phyloP scores from a whole-genome alignment of 1,284 basidiomycete species.

The Amylostereum areolatum region DNA sequence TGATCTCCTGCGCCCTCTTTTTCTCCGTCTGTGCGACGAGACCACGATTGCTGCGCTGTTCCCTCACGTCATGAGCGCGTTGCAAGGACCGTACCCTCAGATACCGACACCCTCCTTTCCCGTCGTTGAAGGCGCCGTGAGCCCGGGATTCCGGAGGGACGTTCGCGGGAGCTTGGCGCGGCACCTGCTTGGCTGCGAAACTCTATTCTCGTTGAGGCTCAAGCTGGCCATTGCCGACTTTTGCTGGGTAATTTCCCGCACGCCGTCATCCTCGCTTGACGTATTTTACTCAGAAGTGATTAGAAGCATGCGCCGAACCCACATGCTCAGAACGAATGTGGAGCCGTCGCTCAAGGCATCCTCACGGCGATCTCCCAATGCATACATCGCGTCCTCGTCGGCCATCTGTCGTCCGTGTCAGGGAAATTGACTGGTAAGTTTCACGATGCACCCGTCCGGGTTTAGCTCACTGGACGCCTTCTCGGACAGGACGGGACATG shows the following conservation, averaged over 20 bases:
- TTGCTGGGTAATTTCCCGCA: slow-evolving; percentile 45
- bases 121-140: too few relatives aligned
- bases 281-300: background rate
- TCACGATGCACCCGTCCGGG: too few relatives aligned
- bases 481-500: slow-evolving; percentile 43
- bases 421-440: too few relatives aligned
- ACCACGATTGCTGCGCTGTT: slow-evolving; percentile 34
- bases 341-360: slow-evolving; percentile 41
- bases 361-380: slow-evolving; percentile 47
- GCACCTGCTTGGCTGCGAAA: slow-evolving; percentile 58
- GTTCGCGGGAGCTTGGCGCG: slow-evolving; percentile 45
- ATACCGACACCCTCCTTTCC: too few relatives aligned
- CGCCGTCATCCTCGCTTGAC: slow-evolving; percentile 15
- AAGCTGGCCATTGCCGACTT: slow-evolving; percentile 54
- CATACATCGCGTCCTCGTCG: slow-evolving; percentile 48
- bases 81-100: too few relatives aligned
- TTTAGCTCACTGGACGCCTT: too few relatives aligned
- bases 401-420: slow-evolving; percentile 43
- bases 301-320: slow-evolving; percentile 13
- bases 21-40: slow-evolving; percentile 35
- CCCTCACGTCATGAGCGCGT: slow-evolving; percentile 38
- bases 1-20: slow-evolving; percentile 44
- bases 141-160: slow-evolving; percentile 28
- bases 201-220: slow-evolving; percentile 46
- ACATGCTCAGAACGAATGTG: slow-evolving; percentile 38